phyloP scores from a whole-genome alignment of 2,329 filamentous ascomycete species.

The Magnaporthales sp. region DNA sequence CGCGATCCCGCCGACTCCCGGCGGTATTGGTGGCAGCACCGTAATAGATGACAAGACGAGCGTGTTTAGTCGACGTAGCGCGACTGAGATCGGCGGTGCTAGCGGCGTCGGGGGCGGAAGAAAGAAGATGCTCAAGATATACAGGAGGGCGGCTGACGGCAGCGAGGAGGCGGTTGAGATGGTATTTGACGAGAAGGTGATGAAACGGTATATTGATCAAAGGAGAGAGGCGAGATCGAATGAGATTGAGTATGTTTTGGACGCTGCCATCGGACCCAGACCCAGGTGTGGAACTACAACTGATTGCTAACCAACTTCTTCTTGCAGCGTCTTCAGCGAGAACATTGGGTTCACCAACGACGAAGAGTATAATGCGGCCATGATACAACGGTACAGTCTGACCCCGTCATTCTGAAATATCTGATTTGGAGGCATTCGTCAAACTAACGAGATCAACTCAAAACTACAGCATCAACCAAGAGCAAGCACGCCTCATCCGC shows the following conservation, averaged over 20 bases:
- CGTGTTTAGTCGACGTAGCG: slow-evolving; percentile 5
- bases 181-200: slow-evolving; percentile 76
- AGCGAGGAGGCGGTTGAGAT: slow-evolving; percentile 33
- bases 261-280: neutral
- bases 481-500: slow-evolving; percentile 76
- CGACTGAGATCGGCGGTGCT: slow-evolving; percentile 2
- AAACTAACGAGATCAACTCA: neutral
- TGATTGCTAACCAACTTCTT: slow-evolving; percentile 9
- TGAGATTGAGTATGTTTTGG: slow-evolving; percentile 57
- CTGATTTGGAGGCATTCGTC: neutral
- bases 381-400: slow-evolving; percentile 42
- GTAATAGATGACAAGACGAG: slow-evolving; percentile 25
- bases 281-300: neutral
- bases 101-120: neutral
- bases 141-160: slow-evolving; percentile 1
- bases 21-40: slow-evolving; percentile 2
- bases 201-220: slow-evolving; percentile 77
- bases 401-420: slow-evolving; percentile 15
- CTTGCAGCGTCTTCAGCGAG: slow-evolving; percentile 1
- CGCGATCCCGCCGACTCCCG: neutral
- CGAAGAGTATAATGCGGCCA: slow-evolving; percentile 53
- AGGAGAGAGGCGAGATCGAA: slow-evolving; percentile 60
- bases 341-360: slow-evolving; percentile 50
- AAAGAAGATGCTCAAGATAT: slow-evolving; percentile 5
- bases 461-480: slow-evolving; percentile 51